A percentile compares a stretch with the other conserved stretches of the same genome.
Conservation (phyloP, 1,284 basidiomycete species). For the Ceratobasidium sp. region DNA sequence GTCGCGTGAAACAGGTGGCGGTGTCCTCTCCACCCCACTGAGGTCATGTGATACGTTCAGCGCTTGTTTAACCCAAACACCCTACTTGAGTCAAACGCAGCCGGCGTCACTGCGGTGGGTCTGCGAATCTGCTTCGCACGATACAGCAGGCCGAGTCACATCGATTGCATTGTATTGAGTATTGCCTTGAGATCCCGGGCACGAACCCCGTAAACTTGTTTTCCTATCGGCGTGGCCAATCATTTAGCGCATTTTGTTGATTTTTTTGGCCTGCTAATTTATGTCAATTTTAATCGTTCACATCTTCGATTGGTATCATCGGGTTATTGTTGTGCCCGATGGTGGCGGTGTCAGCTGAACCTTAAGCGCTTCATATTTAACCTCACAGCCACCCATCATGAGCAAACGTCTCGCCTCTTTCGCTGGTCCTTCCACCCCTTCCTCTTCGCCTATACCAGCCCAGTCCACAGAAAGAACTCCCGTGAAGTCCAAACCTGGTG, state of each 20-base stretch:
- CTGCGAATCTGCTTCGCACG: too few species aligned
- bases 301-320: too few species aligned
- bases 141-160: too few species aligned
- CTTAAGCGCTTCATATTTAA: neutral
- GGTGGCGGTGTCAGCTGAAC: too few species aligned
- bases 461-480: constrained; percentile 25
- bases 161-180: too few species aligned
- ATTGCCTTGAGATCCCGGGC: too few species aligned
- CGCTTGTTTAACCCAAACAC: neutral
- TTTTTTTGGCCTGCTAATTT: neutral
- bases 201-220: too few species aligned
- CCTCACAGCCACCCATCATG: constrained; percentile 39
- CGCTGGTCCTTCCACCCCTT: constrained; percentile 29
- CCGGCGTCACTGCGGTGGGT: too few species aligned
- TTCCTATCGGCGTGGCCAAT: neutral
- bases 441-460: constrained; percentile 15
- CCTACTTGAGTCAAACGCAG: neutral
- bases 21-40: neutral
- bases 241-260: neutral
- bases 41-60: constrained; percentile 26
- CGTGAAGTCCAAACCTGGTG: constrained; percentile 13
- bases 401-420: constrained; percentile 43
- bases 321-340: too few species aligned
- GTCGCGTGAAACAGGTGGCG: constrained; percentile 30
- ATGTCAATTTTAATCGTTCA: neutral